These are phyloP conservation scores for Solanum megistacrolobum DNA, from an alignment of 257 asterid genomes.

Conservation along the genomic window DNA sequence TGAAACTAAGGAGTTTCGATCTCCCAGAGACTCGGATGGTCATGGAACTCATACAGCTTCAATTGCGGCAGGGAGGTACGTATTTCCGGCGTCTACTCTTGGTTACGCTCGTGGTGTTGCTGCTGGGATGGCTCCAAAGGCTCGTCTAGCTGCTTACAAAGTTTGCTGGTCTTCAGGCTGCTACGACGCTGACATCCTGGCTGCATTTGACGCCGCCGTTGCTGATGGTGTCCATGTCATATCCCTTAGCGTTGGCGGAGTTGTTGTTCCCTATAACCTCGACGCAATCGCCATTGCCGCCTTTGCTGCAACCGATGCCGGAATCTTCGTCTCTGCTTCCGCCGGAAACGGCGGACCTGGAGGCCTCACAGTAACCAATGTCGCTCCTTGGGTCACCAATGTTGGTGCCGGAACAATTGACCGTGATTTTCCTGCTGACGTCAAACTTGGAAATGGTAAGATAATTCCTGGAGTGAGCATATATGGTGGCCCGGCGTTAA, in stretches of 20 bases:
- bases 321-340: slow-evolving; percentile 74
- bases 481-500: slow-evolving; percentile 64
- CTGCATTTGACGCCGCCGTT: slow-evolving; percentile 79
- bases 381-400: slow-evolving; percentile 91
- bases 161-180: slow-evolving; percentile 88
- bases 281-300: slow-evolving; percentile 84
- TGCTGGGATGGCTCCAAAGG: slow-evolving; percentile 95
- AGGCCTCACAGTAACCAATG: slow-evolving; percentile 65
- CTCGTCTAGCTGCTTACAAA: slow-evolving; percentile 77
- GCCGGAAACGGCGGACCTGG: slow-evolving; percentile 94
- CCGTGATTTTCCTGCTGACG: slow-evolving; percentile 77
- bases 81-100: slow-evolving; percentile 62
- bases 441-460: slow-evolving; percentile 65
- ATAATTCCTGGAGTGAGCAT: slow-evolving; percentile 51
- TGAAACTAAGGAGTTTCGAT: slow-evolving; percentile 52
- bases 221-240: slow-evolving; percentile 88
- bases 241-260: slow-evolving; percentile 82
- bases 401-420: slow-evolving; percentile 88
- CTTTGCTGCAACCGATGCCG: slow-evolving; percentile 59
- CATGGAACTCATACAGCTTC: slow-evolving; percentile 99
- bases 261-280: slow-evolving; percentile 65
- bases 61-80: slow-evolving; percentile 87
- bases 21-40: slow-evolving; percentile 81
- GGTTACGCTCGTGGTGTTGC: slow-evolving; percentile 92
- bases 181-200: slow-evolving; percentile 81